Percentiles rank a stretch among this genome's conserved stretches.
phyloP scores from a whole-genome alignment of 805 yeast species.

The Wickerhamiella occidentalis region DNA sequence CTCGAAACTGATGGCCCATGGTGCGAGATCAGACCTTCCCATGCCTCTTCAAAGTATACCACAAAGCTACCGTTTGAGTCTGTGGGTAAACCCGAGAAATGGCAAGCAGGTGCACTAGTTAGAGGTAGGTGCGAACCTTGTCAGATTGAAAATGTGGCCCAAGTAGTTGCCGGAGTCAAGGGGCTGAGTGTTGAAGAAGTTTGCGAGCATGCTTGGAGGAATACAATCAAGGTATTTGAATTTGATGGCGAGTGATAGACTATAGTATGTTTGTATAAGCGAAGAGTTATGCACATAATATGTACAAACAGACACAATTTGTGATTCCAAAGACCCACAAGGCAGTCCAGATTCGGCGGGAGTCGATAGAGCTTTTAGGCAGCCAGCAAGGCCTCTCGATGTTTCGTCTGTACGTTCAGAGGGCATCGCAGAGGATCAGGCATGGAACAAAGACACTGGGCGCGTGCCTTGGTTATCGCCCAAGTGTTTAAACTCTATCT shows the following conservation, averaged over 20 bases:
- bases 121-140: constrained; percentile 92
- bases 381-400: no score
- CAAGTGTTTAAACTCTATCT: no score
- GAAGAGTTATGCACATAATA: no score
- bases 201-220: constrained; percentile 40
- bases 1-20: constrained; percentile 97
- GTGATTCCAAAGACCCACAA: neutral
- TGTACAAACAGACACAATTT: no score
- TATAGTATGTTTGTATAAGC: no score
- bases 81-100: constrained; percentile 52
- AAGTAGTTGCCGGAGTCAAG: constrained; percentile 44
- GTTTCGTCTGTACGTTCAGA: no score
- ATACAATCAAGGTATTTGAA: constrained; percentile 37
- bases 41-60: constrained; percentile 50
- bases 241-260: neutral
- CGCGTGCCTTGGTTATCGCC: no score
- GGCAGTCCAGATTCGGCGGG: no score
- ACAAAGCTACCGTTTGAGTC: constrained; percentile 43
- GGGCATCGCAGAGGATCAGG: no score
- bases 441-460: no score
- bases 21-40: constrained; percentile 87
- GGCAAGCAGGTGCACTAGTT: constrained; percentile 37
- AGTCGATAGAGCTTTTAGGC: no score
- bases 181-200: constrained; percentile 34
- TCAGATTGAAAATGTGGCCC: constrained; percentile 67